A percentile compares a stretch with the other conserved stretches of the same genome.
Evolutionary conservation across 2,329 filamentous ascomycete species (phyloP).

Genomic region (Scytalidium sp.): DNA sequence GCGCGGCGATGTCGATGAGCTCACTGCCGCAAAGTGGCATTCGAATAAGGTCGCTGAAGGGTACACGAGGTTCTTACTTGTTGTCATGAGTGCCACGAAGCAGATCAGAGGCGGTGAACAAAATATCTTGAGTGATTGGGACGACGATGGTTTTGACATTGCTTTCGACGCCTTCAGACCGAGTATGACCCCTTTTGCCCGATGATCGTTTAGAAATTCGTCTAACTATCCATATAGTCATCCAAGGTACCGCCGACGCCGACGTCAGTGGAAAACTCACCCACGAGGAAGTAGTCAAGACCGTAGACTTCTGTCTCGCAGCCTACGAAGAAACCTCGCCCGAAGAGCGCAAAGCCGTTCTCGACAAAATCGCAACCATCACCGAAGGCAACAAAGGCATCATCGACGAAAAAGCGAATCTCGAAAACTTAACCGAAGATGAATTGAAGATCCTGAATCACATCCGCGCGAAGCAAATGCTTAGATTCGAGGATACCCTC

Average conservation of each 20-base stretch:
- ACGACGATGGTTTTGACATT: constrained; percentile 38
- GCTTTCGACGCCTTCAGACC: constrained; percentile 39
- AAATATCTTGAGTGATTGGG: constrained; percentile 36
- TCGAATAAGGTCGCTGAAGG: constrained; percentile 39
- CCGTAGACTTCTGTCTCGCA: constrained; percentile 30
- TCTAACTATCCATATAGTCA: constrained; percentile 26
- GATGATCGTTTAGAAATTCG: background rate
- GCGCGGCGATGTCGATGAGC: constrained; percentile 31
- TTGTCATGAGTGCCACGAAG: constrained; percentile 34
- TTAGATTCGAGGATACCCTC: constrained; percentile 28
- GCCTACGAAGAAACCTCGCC: constrained; percentile 22
- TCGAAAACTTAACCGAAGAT: constrained; percentile 3
- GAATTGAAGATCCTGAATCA: constrained; percentile 19
- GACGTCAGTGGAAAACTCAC: constrained; percentile 24
- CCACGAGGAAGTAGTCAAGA: constrained; percentile 28
- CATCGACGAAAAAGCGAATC: background rate
- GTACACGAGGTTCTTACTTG: constrained; percentile 44
- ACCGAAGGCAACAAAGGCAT: background rate
- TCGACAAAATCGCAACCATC: constrained; percentile 1
- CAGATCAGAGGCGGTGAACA: constrained; percentile 37
- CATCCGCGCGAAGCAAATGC: constrained; percentile 27
- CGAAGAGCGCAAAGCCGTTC: constrained; percentile 5
- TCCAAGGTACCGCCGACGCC: constrained; percentile 33
- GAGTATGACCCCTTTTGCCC: constrained; percentile 23
- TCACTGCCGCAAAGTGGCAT: constrained; percentile 31